Conservation (phyloP, 225 moss, liverwort and hornwort genomes). For the Bryoerythrophyllum caledonicum region DNA sequence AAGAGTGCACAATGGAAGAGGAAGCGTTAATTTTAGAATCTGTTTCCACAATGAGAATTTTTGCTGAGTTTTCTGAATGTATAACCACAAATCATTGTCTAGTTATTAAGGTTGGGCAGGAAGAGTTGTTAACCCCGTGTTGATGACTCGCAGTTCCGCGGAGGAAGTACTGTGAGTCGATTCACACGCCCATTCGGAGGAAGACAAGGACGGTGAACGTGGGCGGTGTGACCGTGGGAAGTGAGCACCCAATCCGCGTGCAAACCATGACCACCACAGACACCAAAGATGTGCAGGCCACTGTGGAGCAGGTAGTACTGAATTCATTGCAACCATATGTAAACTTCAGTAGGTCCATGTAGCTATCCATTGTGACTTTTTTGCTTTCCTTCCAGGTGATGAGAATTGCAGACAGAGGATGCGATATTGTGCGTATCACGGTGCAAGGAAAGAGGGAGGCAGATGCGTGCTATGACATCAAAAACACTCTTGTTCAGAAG, state of each 20-base stretch:
- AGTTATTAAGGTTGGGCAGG: too few species aligned
- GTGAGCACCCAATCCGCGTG: conserved; percentile 88
- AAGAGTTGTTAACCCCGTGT: conserved; percentile 9
- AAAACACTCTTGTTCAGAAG: conserved; percentile 93
- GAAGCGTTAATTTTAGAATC: too few species aligned
- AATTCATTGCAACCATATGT: too few species aligned
- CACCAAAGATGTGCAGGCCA: conserved; percentile 86
- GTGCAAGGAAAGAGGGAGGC: conserved; percentile 96
- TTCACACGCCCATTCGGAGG: conserved; percentile 74
- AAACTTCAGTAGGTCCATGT: neutral
- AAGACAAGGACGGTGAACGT: conserved; percentile 78
- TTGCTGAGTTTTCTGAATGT: neutral
- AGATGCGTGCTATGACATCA: conserved; percentile 88
- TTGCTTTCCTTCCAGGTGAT: conserved; percentile 58
- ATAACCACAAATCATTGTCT: neutral
- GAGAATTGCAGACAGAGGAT: conserved; percentile 86
- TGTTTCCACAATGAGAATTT: too few species aligned
- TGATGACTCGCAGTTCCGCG: conserved; percentile 63
- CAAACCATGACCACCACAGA: conserved; percentile 99
- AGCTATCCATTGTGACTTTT: conserved; percentile 11
- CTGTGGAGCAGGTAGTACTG: conserved; percentile 71
- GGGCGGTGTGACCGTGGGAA: conserved; percentile 87
- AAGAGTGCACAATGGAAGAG: too few species aligned
- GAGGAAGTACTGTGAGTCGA: conserved; percentile 85
- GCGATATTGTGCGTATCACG: conserved; percentile 94